Base-by-base conservation (phyloP, 2,329 filamentous ascomycete species). In the Trichophyton verrucosum region DNA sequence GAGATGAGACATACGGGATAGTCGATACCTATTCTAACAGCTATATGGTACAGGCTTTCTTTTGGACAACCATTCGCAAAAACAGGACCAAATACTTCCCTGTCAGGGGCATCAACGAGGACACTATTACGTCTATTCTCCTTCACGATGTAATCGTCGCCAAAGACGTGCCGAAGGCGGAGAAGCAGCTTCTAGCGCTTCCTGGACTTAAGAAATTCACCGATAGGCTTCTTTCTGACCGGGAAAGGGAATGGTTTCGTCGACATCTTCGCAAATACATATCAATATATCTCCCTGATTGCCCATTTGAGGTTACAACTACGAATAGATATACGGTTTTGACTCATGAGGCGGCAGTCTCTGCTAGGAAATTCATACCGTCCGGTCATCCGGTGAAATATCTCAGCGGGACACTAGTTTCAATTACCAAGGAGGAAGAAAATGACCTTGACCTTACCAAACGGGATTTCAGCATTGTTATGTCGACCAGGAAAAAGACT, bases 41-140 rank as follows among this genome's bases (percentile, higher is more conserved):
- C 13, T 60, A 40, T 60, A 61, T 20, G 49, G 17, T 58, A 51
- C 66, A 96, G 92, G 87, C 90, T 8, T 96, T 89, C 75, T 99
- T 94, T 78, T 97, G 94, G 92, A 92, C 92, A 4, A 88, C 84
- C 3, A 96, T 96, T 62, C 91, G 92, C 65, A 99, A 99, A 76
- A 96, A 97, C 69, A 86, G 88, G 63, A 85, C 84, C 61, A 89
- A 89, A 60, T 97, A 95, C 73, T 88, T 89, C 68, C 82, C 90
- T 0, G 90, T 88, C 5, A 86, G 94, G 64, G 89, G 89, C 46
- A 80, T 97, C 58, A 84, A 82, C 60, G 82, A 85, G 65, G 82
- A 86, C 57, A 78, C 83, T 22, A 78, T 87, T 44, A 79, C 81
- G 61, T 75, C 78, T 64, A 82, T 86, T 61, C 73, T 87, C 38